Base-by-base conservation (phyloP, 768 basidiomycete genomes). In the Lentinula boryana region DNA sequence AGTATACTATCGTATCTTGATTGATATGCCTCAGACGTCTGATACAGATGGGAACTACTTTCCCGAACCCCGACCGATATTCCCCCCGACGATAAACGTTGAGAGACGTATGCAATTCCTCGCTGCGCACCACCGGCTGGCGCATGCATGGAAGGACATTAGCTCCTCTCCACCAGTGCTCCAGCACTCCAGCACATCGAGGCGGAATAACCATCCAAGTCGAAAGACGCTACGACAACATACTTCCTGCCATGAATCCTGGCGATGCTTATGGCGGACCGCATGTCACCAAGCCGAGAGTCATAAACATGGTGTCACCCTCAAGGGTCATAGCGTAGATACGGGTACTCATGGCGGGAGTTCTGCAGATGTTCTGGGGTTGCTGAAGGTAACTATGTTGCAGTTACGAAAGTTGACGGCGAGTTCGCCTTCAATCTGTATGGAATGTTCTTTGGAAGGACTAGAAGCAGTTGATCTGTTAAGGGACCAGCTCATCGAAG, bases 341-440 rank as follows among this genome's bases (percentile, higher is more conserved):
- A 38, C 36, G 21, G 9, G 27, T 41, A 8, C n/a, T 27, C 54
- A 38, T 41, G 21, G 41, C 36, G 48, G 44, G 7, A 61, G 73
- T 12, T 69, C 73, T 18, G 83, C 85, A 51, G 86, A 89, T 64
- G 81, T 90, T 18, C 75, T 88, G 8, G 86, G 84, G 9, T 75
- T 81, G 62, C 72, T 90, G 61, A 80, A 76, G 62, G 63, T 66
- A 13, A 74, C 78, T 68, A 77, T 77, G 76, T 68, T 76, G 21
- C 61, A 70, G 7, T 61, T 81, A 23, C 70, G 75, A 59, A 76
- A 74, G 60, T 65, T 69, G 35, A 71, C 78, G 58, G 65, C 69
- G n/a, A 72, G 69, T 46, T 61, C 72, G 8, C 68, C 71, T 12
- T 64, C 63, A 3, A 76, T 82, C 64, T 69, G 73, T 40, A 60